These are phyloP conservation scores for Neurospora discreta DNA, from an alignment of 495 filamentous ascomycete species.

Conservation along the genomic window DNA sequence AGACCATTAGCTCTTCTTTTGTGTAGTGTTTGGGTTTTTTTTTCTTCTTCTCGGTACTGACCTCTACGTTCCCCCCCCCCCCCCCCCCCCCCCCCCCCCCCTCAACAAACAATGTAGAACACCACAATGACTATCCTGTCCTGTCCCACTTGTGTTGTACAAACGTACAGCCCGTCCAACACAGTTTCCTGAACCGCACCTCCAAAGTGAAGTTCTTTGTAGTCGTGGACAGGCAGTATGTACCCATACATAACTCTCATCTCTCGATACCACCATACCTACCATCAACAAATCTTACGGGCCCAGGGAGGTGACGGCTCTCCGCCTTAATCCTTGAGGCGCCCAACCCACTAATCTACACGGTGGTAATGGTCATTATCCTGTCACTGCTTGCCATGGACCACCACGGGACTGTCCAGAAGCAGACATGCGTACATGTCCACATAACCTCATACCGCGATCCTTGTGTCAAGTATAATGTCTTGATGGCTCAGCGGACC, in stretches of 20 bases:
- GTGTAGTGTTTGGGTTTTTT: neutral
- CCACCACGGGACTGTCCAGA: neutral
- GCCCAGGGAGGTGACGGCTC: neutral
- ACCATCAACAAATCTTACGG: too few relatives aligned
- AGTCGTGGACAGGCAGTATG: neutral
- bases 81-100: too few relatives aligned
- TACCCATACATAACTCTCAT: neutral
- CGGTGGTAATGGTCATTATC: neutral
- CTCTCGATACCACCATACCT: neutral
- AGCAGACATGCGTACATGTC: neutral
- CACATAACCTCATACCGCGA: neutral
- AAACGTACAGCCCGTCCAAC: neutral
- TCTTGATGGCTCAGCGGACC: neutral
- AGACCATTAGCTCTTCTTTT: neutral
- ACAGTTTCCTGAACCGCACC: neutral
- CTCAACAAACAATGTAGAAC: neutral
- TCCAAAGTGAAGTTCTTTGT: neutral
- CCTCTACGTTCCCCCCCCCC: too few relatives aligned
- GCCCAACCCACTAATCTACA: neutral
- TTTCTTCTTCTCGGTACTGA: too few relatives aligned
- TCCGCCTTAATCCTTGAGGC: neutral
- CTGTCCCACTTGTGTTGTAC: neutral
- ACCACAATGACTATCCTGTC: neutral
- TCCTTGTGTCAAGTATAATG: neutral
- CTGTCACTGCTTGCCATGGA: neutral